Evolutionary conservation across 1,284 basidiomycete genomes (phyloP).

Genomic region (Butyriboletus appendiculatus): DNA sequence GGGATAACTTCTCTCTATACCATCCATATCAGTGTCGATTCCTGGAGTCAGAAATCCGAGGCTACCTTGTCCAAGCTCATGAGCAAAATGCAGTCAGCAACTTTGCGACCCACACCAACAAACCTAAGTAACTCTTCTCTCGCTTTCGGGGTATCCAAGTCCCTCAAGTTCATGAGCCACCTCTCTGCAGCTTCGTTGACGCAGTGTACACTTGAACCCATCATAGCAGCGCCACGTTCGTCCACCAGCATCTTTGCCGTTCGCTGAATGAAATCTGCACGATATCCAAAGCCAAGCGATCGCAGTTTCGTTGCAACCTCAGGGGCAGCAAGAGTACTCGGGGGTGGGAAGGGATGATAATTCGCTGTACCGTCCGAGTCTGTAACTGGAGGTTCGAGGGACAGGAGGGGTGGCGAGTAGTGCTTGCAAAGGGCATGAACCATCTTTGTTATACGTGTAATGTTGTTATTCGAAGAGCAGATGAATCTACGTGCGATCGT

Average conservation of each 20-base stretch:
- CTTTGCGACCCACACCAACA: constrained; percentile 94
- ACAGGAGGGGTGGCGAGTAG: constrained; percentile 68
- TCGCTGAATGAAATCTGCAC: constrained; percentile 86
- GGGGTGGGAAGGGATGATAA: constrained; percentile 88
- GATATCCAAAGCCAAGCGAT: constrained; percentile 92
- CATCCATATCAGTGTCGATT: constrained; percentile 3
- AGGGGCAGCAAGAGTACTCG: constrained; percentile 61
- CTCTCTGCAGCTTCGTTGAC: constrained; percentile 50
- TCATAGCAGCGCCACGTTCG: constrained; percentile 39
- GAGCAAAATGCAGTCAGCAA: constrained; percentile 92
- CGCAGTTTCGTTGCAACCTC: constrained; percentile 73
- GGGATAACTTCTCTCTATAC: constrained; percentile 79
- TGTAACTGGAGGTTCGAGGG: constrained; percentile 45
- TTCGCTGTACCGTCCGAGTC: constrained; percentile 26
- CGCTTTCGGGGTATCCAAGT: constrained; percentile 55
- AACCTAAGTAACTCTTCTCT: constrained; percentile 77
- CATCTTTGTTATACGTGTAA: constrained; percentile 89
- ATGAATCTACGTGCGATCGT: constrained; percentile 72
- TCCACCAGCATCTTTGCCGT: constrained; percentile 82
- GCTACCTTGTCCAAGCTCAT: constrained; percentile 93
- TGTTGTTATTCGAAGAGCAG: constrained; percentile 98
- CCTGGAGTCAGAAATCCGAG: constrained; percentile 8
- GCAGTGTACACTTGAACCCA: constrained; percentile 3
- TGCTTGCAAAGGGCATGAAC: constrained; percentile 72
- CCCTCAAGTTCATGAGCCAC: constrained; percentile 65